Evolutionary conservation across 768 basidiomycete genomes (phyloP), one percentile per base, ranked within the genome.

Genomic region (Rhizopogon vinicolor): DNA sequence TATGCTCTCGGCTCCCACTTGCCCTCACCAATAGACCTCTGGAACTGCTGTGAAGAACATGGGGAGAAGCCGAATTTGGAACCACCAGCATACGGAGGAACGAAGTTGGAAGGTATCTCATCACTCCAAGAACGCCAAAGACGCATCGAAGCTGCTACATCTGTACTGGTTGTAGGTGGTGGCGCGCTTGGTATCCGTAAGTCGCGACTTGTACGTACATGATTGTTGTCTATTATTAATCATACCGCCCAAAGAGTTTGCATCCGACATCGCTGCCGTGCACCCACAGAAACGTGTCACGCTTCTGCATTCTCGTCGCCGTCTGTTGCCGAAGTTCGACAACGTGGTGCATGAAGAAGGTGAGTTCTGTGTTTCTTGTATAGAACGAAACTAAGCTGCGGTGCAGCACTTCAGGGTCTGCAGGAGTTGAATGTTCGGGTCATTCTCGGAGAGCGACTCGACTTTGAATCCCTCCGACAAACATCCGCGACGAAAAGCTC

Each of bases 181-280:
- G 88, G 89, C 0, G 85, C 88, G 1, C 77, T 89, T 8, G 88
- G 87, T 3, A 81, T 89, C 28, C 85, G 85, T 87, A 64, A 60
- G 83, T 41, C 31, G 1, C 8, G 13, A 14, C 41, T 16, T 37
- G 16, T n/a, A 22, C 33, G 16, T n/a, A 22, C 33, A 19, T 4
- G 51, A 18, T 9, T 54, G 6, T 33, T 53, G 3, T 9, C 13
- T 41, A 41, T 25, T 16, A 18, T 39, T 19, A 43, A 44, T 13
- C 39, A 14, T 9, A 22, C 31, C 8, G n/a, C 33, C 8, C 39
- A 6, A 59, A 87, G 85, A 86, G 63, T 83, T 83, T 58, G 84
- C 85, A 0, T 78, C 82, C 3, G 86, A 87, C 64, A 83, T 86
- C 52, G 77, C 78, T 16, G 75, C 74, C 1, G 61, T 84, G 18